Evolutionary conservation across 2,329 filamentous ascomycete genomes (phyloP).

Genomic region (Lasiodiplodia citricola): DNA sequence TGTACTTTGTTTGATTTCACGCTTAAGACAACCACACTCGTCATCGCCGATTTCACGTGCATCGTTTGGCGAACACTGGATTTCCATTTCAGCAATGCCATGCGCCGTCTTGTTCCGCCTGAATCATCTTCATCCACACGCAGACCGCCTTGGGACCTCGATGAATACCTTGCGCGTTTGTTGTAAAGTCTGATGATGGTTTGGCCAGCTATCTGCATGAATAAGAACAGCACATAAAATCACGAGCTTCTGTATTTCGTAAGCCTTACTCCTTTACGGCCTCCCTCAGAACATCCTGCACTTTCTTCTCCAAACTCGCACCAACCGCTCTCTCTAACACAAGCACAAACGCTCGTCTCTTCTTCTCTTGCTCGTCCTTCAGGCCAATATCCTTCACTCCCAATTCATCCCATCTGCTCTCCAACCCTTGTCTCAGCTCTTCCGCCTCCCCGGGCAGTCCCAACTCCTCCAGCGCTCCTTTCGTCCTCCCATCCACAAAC

Average conservation of each 20-base stretch:
- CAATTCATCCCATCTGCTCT: conserved; percentile 44
- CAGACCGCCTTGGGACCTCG: not conserved
- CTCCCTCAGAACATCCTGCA: conserved; percentile 35
- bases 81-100: not conserved
- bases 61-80: not conserved
- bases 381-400: conserved; percentile 35
- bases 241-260: not conserved
- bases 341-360: conserved; percentile 47
- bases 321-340: conserved; percentile 46
- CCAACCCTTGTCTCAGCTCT: conserved; percentile 41
- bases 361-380: conserved; percentile 41
- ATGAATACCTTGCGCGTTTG: too few relatives aligned
- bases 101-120: not conserved
- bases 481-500: conserved; percentile 46
- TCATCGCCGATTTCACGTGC: not conserved
- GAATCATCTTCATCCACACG: not conserved
- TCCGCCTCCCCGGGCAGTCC: conserved; percentile 44
- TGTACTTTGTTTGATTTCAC: not conserved
- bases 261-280: conserved; percentile 28
- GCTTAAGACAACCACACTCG: not conserved
- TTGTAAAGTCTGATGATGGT: not conserved
- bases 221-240: not conserved
- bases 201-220: not conserved
- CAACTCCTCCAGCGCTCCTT: conserved; percentile 41
- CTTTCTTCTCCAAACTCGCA: conserved; percentile 46